These are phyloP conservation scores for Ophiocordyceps unilateralis DNA, from an alignment of 2,329 filamentous ascomycete genomes.

Conservation along the genomic window DNA sequence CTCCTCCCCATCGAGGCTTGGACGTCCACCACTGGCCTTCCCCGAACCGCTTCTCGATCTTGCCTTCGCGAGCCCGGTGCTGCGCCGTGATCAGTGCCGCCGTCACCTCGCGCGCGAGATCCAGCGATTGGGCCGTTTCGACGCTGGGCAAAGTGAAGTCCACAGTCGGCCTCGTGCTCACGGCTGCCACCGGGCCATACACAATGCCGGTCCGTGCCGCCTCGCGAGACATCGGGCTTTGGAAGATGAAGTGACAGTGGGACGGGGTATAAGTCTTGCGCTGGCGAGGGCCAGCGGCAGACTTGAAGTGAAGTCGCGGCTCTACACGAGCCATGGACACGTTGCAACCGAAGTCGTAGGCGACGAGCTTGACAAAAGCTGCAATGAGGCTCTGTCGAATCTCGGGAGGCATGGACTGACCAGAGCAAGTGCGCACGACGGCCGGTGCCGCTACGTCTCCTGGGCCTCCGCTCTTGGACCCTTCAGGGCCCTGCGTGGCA, in stretches of 20 bases:
- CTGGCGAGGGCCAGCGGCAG: conserved; percentile 12
- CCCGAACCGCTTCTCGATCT: conserved; percentile 36
- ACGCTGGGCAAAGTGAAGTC: conserved; percentile 26
- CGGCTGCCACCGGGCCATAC: conserved; percentile 43
- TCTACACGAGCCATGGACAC: conserved; percentile 38
- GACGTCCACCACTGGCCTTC: conserved; percentile 45
- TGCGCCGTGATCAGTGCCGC: conserved; percentile 46
- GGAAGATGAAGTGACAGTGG: conserved; percentile 41
- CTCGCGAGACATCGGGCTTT: conserved; percentile 40
- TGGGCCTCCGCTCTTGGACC: conserved; percentile 1
- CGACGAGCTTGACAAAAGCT: conserved; percentile 45
- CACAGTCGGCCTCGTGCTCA: conserved; percentile 39
- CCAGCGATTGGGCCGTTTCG: conserved; percentile 40
- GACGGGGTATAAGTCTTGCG: conserved; percentile 40
- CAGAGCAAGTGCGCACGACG: conserved; percentile 26
- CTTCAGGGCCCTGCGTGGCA: background rate
- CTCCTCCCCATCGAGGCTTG: conserved; percentile 44
- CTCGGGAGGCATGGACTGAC: conserved; percentile 39
- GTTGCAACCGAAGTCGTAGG: conserved; percentile 50
- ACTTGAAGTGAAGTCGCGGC: conserved; percentile 37
- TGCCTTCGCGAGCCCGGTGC: conserved; percentile 41
- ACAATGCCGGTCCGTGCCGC: conserved; percentile 40
- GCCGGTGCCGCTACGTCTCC: conserved; percentile 3
- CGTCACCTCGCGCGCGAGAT: conserved; percentile 42
- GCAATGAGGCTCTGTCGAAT: conserved; percentile 38